A percentile compares a stretch with the other conserved stretches of the same genome.
phyloP scores from a whole-genome alignment of 176 grass and related monocot genomes.

The Eragrostis curvula region DNA sequence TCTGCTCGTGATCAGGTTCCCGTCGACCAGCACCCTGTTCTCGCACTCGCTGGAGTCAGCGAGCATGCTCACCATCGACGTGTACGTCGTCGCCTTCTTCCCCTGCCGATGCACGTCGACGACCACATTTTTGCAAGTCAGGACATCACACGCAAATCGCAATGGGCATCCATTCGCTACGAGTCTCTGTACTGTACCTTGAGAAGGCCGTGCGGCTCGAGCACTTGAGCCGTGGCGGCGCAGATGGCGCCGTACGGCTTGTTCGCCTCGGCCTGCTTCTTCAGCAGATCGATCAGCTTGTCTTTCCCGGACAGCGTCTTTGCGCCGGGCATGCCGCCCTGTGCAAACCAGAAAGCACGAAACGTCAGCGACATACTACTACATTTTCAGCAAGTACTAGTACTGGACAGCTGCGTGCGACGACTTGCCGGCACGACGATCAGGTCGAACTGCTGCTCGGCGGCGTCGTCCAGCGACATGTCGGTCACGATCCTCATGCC shows the following conservation, averaged over 20 bases:
- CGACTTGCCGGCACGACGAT: conserved; percentile 58
- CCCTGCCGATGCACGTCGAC: conserved; percentile 24
- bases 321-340: conserved; percentile 68
- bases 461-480: conserved; percentile 48
- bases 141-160: background rate
- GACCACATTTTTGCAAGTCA: background rate
- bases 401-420: background rate
- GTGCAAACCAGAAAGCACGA: background rate
- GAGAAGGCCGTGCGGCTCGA: conserved; percentile 60
- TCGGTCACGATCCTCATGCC: conserved; percentile 58
- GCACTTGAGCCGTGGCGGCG: conserved; percentile 58
- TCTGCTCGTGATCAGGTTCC: conserved; percentile 65
- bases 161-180: background rate
- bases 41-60: conserved; percentile 46
- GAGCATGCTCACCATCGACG: conserved; percentile 45
- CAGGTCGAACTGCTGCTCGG: conserved; percentile 47
- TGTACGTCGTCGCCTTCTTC: conserved; percentile 52
- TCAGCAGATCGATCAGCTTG: conserved; percentile 49
- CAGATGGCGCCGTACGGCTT: conserved; percentile 68
- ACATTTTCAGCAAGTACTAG: too few relatives aligned
- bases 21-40: conserved; percentile 61
- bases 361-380: background rate
- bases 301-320: conserved; percentile 43
- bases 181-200: conserved; percentile 5
- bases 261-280: conserved; percentile 46